These are phyloP conservation scores for Alnus rubra DNA, from an alignment of 306 rosid genomes.

Conservation along the genomic window DNA sequence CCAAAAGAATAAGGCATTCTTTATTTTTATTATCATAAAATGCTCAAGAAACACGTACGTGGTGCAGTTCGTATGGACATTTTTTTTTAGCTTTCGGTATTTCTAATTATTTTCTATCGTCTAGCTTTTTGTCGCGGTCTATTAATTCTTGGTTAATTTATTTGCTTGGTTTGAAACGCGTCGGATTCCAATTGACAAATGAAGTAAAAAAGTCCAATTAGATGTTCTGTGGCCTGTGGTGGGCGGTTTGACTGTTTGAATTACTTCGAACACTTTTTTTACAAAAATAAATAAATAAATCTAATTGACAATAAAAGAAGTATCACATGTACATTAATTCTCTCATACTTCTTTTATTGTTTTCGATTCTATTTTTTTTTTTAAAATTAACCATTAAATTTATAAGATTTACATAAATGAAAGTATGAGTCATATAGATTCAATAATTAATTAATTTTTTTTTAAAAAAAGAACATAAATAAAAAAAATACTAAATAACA, in stretches of 20 bases:
- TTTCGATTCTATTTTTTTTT: too few species aligned
- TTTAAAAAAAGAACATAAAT: too few species aligned
- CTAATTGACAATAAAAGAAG: not conserved
- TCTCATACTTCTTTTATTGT: too few species aligned
- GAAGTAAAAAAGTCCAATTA: not conserved
- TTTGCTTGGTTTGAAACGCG: not conserved
- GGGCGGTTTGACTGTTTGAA: slow-evolving; percentile 24
- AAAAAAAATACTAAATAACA: too few species aligned
- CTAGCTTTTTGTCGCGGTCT: not conserved
- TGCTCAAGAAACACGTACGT: slow-evolving; percentile 16
- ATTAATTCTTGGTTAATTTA: not conserved
- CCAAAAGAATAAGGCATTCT: not conserved
- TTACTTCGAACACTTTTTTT: not conserved
- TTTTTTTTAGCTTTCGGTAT: not conserved
- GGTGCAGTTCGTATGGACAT: not conserved
- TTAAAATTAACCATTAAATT: too few species aligned
- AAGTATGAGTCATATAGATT: too few species aligned
- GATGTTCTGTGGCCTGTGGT: not conserved
- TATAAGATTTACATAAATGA: too few species aligned
- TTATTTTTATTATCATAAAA: not conserved
- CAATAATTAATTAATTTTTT: too few species aligned
- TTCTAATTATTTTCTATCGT: not conserved
- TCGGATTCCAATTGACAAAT: not conserved
- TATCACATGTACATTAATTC: not conserved
- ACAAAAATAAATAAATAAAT: not conserved